A percentile compares a stretch with the other conserved stretches of the same genome.
These are phyloP conservation scores for Oxytropis ochrocephala DNA, from an alignment of 306 rosid genomes.

Conservation along the genomic window DNA sequence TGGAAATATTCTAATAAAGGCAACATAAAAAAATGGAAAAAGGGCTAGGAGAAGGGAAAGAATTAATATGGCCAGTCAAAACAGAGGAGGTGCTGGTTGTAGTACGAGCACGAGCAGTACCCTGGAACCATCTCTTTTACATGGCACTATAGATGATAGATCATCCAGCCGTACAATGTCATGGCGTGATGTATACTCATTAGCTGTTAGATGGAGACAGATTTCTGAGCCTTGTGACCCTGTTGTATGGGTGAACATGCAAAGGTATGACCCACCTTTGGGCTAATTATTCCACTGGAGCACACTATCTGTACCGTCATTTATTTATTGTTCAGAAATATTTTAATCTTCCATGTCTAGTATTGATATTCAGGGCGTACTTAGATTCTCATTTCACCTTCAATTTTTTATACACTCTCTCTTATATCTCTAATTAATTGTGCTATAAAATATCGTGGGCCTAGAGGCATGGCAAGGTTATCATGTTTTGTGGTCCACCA, in stretches of 20 bases:
- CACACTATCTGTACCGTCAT: neutral
- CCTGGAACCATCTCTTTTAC: slow-evolving; percentile 47
- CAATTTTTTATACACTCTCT: neutral
- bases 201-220: slow-evolving; percentile 87
- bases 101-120: slow-evolving; percentile 74
- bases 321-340: neutral
- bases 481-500: neutral
- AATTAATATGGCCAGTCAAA: slow-evolving; percentile 59
- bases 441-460: neutral
- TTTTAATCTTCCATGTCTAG: neutral
- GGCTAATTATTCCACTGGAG: neutral
- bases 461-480: neutral
- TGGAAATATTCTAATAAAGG: slow-evolving; percentile 66
- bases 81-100: slow-evolving; percentile 93
- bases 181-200: slow-evolving; percentile 66
- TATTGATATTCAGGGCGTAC: neutral
- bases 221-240: slow-evolving; percentile 90
- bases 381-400: slow-evolving; percentile 9
- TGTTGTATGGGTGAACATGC: slow-evolving; percentile 81
- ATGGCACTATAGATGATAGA: slow-evolving; percentile 52
- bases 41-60: slow-evolving; percentile 76
- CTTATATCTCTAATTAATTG: neutral
- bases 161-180: slow-evolving; percentile 49
- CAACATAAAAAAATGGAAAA: slow-evolving; percentile 62
- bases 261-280: slow-evolving; percentile 57